A percentile compares a stretch with the other conserved stretches of the same genome.
Evolutionary conservation across 164 flowering plant genomes (phyloP).

Genomic region (Piper betle): DNA sequence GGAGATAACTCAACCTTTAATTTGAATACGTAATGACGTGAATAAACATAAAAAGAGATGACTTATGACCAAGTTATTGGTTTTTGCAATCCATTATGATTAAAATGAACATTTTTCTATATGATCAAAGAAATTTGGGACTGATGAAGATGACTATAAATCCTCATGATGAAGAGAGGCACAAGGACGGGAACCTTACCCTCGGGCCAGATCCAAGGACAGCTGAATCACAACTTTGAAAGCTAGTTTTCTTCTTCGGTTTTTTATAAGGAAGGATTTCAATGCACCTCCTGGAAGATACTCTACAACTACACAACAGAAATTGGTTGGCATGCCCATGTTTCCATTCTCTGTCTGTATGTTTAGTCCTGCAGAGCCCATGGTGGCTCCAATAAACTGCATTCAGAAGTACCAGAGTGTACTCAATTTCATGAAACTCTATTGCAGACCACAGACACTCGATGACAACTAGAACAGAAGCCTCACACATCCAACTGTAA

Average conservation of each 20-base stretch:
- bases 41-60: background rate
- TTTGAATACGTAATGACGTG: constrained; percentile 6
- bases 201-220: constrained; percentile 91
- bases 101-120: background rate
- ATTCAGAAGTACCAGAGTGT: background rate
- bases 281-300: constrained; percentile 93
- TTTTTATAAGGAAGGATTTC: constrained; percentile 78
- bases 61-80: too few relatives aligned
- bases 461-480: background rate
- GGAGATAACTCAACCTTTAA: constrained; percentile 79
- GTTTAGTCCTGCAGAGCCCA: constrained; percentile 64
- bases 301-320: constrained; percentile 91
- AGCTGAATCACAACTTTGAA: constrained; percentile 79
- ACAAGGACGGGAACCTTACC: constrained; percentile 27
- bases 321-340: constrained; percentile 64
- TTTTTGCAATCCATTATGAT: too few relatives aligned
- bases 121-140: background rate
- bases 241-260: constrained; percentile 71
- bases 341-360: constrained; percentile 76
- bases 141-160: background rate
- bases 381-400: constrained; percentile 94
- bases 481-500: background rate
- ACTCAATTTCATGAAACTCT: too few relatives aligned
- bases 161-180: background rate
- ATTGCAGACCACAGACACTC: background rate